Percentiles rank a stretch among this genome's conserved stretches.
Evolutionary conservation across 768 basidiomycete species (phyloP).

Genomic region (Dentipellis sp.): DNA sequence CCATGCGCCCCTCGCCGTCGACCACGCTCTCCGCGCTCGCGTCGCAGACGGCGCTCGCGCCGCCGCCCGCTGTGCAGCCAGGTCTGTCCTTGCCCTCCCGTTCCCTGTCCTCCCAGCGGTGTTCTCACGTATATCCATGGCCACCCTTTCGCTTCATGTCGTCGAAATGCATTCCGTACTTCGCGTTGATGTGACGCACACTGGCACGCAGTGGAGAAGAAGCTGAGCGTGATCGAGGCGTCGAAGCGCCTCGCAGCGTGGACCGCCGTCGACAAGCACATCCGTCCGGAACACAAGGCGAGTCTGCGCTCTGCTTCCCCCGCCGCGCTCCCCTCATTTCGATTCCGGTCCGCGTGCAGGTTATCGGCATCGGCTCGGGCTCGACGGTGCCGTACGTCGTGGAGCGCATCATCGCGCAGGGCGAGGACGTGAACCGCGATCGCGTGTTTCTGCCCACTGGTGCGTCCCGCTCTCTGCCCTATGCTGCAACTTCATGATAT

Average conservation of each 20-base stretch:
- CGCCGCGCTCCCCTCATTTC: too few relatives aligned
- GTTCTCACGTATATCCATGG: too few relatives aligned
- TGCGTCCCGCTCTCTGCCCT: conserved; percentile 19
- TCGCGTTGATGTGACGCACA: background rate
- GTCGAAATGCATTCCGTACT: too few relatives aligned
- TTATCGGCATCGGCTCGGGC: conserved; percentile 86
- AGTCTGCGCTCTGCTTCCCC: too few relatives aligned
- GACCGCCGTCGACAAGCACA: conserved; percentile 87
- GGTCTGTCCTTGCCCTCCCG: background rate
- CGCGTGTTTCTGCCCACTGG: conserved; percentile 90
- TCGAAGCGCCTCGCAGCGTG: conserved; percentile 89
- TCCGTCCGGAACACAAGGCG: conserved; percentile 77
- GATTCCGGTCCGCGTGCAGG: too few relatives aligned
- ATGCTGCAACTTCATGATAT: too few relatives aligned
- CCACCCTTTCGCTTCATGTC: too few relatives aligned
- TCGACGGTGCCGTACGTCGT: conserved; percentile 97
- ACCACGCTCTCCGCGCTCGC: background rate
- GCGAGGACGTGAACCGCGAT: conserved; percentile 59
- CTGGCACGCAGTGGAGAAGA: background rate
- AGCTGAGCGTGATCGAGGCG: conserved; percentile 52
- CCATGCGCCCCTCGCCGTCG: background rate
- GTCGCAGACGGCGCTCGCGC: background rate
- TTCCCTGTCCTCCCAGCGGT: too few relatives aligned
- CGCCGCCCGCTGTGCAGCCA: background rate
- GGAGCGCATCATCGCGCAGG: conserved; percentile 86